Evolutionary conservation across 768 basidiomycete genomes (phyloP).

Genomic region (Suillus sp.): DNA sequence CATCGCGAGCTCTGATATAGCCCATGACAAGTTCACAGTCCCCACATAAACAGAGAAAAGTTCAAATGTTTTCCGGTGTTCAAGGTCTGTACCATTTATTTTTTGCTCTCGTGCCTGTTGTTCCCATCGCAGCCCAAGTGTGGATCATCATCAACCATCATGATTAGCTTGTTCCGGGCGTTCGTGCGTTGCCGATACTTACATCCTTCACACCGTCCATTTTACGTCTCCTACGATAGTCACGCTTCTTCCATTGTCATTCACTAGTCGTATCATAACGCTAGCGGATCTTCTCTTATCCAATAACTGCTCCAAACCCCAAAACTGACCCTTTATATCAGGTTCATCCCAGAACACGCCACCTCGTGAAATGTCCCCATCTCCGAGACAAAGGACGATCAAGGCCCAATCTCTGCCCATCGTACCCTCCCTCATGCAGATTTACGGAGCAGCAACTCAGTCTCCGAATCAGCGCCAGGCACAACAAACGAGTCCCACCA

Average conservation of each 20-base stretch:
- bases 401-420: constrained; percentile 66
- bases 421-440: constrained; percentile 57
- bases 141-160: constrained; percentile 14
- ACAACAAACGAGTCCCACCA: constrained; percentile 39
- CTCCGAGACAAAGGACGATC: constrained; percentile 51
- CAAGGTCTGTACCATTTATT: constrained; percentile 46
- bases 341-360: constrained; percentile 33
- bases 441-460: constrained; percentile 43
- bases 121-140: constrained; percentile 16
- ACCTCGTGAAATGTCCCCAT: constrained; percentile 46
- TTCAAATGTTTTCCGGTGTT: constrained; percentile 47
- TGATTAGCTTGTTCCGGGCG: constrained; percentile 21
- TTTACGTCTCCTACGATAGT: constrained; percentile 30
- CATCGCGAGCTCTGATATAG: constrained; percentile 24
- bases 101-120: constrained; percentile 22
- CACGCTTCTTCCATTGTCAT: constrained; percentile 11
- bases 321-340: constrained; percentile 16
- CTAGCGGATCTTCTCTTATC: constrained; percentile 17
- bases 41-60: constrained; percentile 58
- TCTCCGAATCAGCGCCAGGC: constrained; percentile 40
- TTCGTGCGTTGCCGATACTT: constrained; percentile 18
- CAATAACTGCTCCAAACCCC: constrained; percentile 6
- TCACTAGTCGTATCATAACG: constrained; percentile 7
- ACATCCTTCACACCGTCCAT: constrained; percentile 34
- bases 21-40: constrained; percentile 58